These are phyloP conservation scores for Chlorella ohadii DNA, from an alignment of 139 green algal species.

Conservation along the genomic window DNA sequence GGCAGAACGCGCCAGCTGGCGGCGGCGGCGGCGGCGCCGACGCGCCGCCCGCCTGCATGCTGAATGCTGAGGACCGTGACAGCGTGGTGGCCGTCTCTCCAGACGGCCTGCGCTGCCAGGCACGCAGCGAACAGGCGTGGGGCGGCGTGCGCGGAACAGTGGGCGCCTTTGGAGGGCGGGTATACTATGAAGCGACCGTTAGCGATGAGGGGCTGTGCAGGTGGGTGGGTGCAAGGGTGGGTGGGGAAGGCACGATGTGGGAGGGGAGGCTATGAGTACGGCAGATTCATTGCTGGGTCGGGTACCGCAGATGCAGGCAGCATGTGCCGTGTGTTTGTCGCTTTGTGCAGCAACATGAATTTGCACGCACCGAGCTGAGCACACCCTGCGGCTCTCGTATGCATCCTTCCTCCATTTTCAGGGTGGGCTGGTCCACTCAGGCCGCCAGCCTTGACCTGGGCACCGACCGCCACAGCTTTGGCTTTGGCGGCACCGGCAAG, in stretches of 20 bases:
- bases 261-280: too few species aligned
- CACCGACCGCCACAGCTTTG: conserved; percentile 66
- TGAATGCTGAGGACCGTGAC: conserved; percentile 69
- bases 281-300: too few species aligned
- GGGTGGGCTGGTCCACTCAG: conserved; percentile 71
- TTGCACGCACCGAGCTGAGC: too few species aligned
- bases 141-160: conserved; percentile 60
- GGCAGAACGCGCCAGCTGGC: neutral
- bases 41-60: neutral
- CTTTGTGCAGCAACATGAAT: too few species aligned
- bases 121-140: conserved; percentile 64
- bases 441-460: conserved; percentile 71
- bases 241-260: neutral
- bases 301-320: too few species aligned
- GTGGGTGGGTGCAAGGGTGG: neutral
- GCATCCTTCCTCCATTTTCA: neutral
- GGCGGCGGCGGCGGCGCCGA: neutral
- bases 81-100: conserved; percentile 58
- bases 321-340: too few species aligned
- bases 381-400: too few species aligned
- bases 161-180: conserved; percentile 49
- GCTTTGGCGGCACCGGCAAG: conserved; percentile 83
- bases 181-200: conserved; percentile 71
- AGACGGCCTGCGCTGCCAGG: conserved; percentile 65
- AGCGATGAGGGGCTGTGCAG: conserved; percentile 75